Evolutionary conservation across 2,329 filamentous ascomycete genomes (phyloP).

Genomic region (Ceratocystis diversiconidia): DNA sequence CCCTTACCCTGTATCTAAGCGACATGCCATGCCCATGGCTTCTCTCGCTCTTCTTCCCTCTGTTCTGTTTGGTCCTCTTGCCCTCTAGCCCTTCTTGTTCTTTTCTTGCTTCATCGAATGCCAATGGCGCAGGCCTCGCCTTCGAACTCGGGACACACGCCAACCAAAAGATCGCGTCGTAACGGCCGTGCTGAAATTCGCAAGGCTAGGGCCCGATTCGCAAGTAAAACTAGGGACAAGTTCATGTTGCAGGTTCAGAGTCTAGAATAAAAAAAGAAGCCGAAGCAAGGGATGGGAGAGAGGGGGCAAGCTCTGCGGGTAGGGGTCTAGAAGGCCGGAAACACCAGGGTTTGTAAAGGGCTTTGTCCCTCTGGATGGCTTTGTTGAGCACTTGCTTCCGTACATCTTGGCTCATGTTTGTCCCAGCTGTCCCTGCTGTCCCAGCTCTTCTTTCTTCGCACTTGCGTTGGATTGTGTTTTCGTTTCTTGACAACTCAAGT

Average conservation of each 20-base stretch:
- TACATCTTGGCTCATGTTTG: background rate
- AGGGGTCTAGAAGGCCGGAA: background rate
- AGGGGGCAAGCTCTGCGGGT: background rate
- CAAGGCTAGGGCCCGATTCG: background rate
- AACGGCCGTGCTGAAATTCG: background rate
- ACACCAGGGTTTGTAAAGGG: background rate
- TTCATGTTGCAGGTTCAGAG: background rate
- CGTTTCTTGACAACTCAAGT: conserved; percentile 1
- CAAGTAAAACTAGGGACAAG: background rate
- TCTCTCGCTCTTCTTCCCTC: background rate
- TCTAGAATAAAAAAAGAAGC: conserved; percentile 5
- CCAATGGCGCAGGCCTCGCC: background rate
- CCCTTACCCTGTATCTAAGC: background rate
- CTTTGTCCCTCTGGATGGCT: background rate
- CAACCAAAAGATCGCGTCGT: background rate
- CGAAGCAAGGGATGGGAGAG: background rate
- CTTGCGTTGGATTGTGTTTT: conserved; percentile 1
- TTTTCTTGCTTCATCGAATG: background rate
- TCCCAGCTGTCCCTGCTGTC: background rate
- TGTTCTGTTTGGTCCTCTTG: background rate
- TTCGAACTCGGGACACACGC: too few relatives aligned
- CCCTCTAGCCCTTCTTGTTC: background rate
- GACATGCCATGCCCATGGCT: background rate
- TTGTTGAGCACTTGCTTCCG: background rate
- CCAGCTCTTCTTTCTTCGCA: background rate